Evolutionary conservation across 108 stramenopile genomes (phyloP), one percentile per base, ranked within the genome.

Genomic region (Pseudonitzschia pungens): DNA sequence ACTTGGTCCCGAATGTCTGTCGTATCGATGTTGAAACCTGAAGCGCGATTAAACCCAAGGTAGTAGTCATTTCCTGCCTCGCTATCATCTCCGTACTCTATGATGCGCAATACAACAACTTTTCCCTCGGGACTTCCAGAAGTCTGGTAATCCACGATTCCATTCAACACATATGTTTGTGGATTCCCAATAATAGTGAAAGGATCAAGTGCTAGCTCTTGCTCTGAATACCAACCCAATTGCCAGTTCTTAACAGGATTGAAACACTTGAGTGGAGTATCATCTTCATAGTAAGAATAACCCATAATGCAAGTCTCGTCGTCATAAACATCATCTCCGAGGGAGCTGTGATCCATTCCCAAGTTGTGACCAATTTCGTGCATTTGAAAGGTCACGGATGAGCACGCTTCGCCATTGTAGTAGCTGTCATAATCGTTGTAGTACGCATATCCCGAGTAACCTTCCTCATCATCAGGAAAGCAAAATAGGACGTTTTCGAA

Each of bases 351-450:
- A 32, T 18, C 77, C 26, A 77, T 65, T 29, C 20, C 20, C 52
- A 43, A 24, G 21, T 52, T 65, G 14, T 65, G 64, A 21, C 48
- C 84, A 58, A 91, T 33, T 76, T 91, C 90, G 59, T 91, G 90
- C 73, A 91, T 77, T 51, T 84, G 83, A 51, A 57, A 57, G 2
- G 76, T 73, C 4, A 80, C 26, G 45, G 72, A 83, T 26, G 52
- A 68, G 65, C 90, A 91, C 86, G 81, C 81, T 0, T 81, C 10
- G 50, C 88, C 53, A 65, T 78, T 87, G 73, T 79, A 91, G 0
- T 81, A 71, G 20, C 65, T 72, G 14, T 56, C 42, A 68, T 71
- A 86, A 0, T 24, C 16, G 52, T 78, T 78, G 45, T 83, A 22
- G 66, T 78, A 78, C 20, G 78, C 85, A 29, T 28, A 62, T 9